Evolutionary conservation across 1,284 basidiomycete species (phyloP).

Genomic region (Puccinia sorghi): DNA sequence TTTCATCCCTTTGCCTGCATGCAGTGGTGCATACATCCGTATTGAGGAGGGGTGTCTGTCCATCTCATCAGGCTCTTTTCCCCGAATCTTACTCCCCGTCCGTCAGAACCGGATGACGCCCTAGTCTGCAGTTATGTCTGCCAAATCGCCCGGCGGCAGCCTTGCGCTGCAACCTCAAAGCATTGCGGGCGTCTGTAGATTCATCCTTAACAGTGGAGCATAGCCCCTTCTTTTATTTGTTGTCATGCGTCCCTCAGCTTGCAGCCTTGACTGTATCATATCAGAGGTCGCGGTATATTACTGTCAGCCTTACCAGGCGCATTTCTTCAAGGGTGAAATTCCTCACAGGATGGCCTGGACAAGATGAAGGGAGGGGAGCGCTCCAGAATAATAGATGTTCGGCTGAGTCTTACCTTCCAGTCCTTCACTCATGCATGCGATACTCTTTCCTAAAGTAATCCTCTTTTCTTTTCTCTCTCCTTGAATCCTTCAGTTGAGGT

Average conservation of each 20-base stretch:
- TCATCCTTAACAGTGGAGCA: neutral
- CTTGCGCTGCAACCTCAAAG: slow-evolving; percentile 3
- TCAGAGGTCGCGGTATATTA: neutral
- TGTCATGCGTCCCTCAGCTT: neutral
- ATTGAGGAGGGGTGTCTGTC: neutral
- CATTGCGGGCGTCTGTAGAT: neutral
- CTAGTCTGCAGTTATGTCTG: neutral
- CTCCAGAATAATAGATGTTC: slow-evolving; percentile 3
- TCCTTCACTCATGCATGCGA: slow-evolving; percentile 22
- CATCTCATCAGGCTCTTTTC: neutral
- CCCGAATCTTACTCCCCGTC: neutral
- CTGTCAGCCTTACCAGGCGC: too few relatives aligned
- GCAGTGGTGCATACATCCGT: neutral
- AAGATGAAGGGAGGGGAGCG: slow-evolving; percentile 2
- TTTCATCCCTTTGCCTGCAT: slow-evolving; percentile 16
- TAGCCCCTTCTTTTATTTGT: neutral
- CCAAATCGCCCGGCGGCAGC: neutral
- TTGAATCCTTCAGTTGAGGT: slow-evolving; percentile 28
- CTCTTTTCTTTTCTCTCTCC: neutral
- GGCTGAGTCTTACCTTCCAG: neutral
- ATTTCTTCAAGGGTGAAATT: neutral
- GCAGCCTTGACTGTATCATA: neutral
- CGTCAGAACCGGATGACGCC: neutral
- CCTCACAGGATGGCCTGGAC: neutral
- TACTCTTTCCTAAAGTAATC: slow-evolving; percentile 4